phyloP scores from a whole-genome alignment of 2,329 filamentous ascomycete species.

The Fusarium sarcochroum region DNA sequence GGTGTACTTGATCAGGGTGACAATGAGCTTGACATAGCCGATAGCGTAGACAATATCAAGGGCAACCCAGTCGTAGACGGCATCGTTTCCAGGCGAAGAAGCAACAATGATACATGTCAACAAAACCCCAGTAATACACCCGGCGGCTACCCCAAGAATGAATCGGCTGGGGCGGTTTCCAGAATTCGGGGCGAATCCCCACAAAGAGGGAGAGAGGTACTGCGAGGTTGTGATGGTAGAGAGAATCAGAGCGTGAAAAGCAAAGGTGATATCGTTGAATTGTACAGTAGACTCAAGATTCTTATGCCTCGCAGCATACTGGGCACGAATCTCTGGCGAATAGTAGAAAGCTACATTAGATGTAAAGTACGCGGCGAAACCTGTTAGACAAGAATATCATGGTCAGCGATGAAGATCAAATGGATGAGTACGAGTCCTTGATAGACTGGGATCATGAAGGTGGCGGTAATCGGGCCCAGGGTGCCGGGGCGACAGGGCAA shows the following conservation, averaged over 20 bases:
- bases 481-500: constrained; percentile 16
- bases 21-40: constrained; percentile 89
- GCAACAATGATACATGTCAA: constrained; percentile 64
- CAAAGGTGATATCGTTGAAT: constrained; percentile 92
- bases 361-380: constrained; percentile 81
- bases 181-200: constrained; percentile 78
- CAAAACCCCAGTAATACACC: constrained; percentile 74
- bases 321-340: constrained; percentile 80
- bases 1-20: constrained; percentile 93
- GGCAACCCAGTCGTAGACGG: constrained; percentile 68
- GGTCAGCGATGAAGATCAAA: constrained; percentile 29
- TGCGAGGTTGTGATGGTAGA: constrained; percentile 83
- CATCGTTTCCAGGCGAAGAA: constrained; percentile 53
- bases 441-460: constrained; percentile 14
- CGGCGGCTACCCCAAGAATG: constrained; percentile 78
- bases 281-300: constrained; percentile 86
- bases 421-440: not conserved
- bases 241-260: constrained; percentile 82
- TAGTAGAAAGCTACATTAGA: constrained; percentile 84
- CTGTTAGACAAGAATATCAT: constrained; percentile 52
- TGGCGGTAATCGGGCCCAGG: constrained; percentile 32
- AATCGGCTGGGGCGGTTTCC: constrained; percentile 70
- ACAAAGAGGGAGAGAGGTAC: constrained; percentile 77
- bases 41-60: constrained; percentile 77
- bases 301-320: constrained; percentile 86